Evolutionary conservation across 208 protist species (phyloP).

Genomic region (Leishmania aethiopica): DNA sequence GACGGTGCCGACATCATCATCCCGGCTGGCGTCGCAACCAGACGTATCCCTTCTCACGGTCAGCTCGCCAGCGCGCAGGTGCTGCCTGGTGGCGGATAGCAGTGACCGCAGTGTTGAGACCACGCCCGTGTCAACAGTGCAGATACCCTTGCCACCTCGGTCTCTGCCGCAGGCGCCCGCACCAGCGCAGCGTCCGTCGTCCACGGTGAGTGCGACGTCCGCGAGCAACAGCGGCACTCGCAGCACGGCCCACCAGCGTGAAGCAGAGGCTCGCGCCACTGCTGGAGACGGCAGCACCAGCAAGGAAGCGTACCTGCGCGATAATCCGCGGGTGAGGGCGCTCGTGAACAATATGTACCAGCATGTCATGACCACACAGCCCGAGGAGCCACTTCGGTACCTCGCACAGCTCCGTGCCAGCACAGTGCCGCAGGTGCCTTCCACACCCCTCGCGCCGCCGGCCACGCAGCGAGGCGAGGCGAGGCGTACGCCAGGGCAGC

Average conservation of each 20-base stretch:
- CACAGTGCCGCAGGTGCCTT: conserved; percentile 2
- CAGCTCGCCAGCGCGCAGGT: conserved; percentile 26
- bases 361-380: conserved; percentile 44
- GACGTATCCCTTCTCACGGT: conserved; percentile 11
- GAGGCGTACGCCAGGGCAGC: background rate
- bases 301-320: conserved; percentile 17
- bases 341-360: conserved; percentile 59
- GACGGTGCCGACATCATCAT: conserved; percentile 18
- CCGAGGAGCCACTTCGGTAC: conserved; percentile 50
- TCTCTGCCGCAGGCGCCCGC: background rate
- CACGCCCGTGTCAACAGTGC: background rate
- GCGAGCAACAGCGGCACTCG: background rate
- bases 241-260: background rate
- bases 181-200: conserved; percentile 4
- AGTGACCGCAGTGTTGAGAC: background rate
- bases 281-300: conserved; percentile 7
- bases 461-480: background rate
- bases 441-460: background rate
- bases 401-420: conserved; percentile 2
- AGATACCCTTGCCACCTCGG: background rate
- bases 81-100: conserved; percentile 18
- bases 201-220: background rate
- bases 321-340: conserved; percentile 28
- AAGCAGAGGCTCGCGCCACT: background rate
- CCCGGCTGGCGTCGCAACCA: conserved; percentile 21